Evolutionary conservation across 352 stramenopile genomes (phyloP), one percentile per base, ranked within the genome.

Genomic region (Blastocystis hominis): DNA sequence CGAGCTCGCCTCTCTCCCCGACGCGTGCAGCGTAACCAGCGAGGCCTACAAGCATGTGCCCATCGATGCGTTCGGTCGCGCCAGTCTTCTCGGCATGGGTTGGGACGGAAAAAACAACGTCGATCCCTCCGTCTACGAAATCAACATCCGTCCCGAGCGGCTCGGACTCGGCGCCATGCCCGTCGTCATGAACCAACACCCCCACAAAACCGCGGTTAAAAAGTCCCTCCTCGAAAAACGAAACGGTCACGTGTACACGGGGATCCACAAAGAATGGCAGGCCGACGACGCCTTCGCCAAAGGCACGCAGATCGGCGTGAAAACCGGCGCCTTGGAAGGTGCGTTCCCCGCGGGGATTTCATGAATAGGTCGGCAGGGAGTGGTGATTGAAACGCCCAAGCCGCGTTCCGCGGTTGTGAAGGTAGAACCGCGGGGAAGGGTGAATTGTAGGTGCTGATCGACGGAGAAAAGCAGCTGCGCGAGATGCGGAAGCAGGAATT

Each of bases 41-140:
- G 90, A 95, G 3, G 91, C 91, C 42, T 98, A 97, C 89, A 89
- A 92, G n/a, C 70, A 84, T 5, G 92, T 98, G 44, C 93, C 94
- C 0, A 94, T 98, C 66, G 91, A 94, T 59, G 94, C 97, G 70
- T 98, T 98, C 91, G 96, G 96, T 17, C 93, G 92, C 2, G 96
- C 95, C 30, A 90, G 98, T 89, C 90, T 98, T 7, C 91, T 95
- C 17, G 96, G 96, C 13, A 98, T 98, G 96, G 96, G 96, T 72
- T 98, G 96, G 96, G 95, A 89, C 7, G 95, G 95, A 50, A 89
- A 93, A 30, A 69, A 91, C 20, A 91, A 92, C 17, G 86, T 89
- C 0, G 90, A 93, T 50, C 84, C 53, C 34, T 76, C 62, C n/a
- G 46, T 78, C 40, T 86, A 88, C 6, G 91, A 86, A 69, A 87